Base-by-base conservation (phyloP, 345 rosid genomes). In the Arabidopsis suecica region DNA sequence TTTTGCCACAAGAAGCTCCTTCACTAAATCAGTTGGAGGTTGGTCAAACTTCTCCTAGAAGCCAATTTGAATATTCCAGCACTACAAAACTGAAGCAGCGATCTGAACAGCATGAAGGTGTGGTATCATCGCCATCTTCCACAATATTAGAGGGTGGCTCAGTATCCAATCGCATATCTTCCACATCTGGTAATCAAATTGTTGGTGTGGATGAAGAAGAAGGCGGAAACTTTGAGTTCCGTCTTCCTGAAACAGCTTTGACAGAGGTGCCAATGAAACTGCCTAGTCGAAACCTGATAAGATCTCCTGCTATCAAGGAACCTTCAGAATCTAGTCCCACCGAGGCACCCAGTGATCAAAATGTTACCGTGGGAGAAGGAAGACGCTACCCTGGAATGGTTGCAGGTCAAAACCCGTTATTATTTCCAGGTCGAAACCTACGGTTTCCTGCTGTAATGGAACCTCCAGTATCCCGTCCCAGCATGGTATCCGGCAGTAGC, bases 121-220 rank as follows among this genome's bases (percentile, higher is more conserved):
- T 69, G 54, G 62, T 60, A 23, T 68, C 80, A 23, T 81, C 75
- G 3, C 30, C 66, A 36, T 63, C 86, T 69, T 77, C 84, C 37
- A 60, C 75, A 53, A 65, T 49, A 57, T 65, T 73, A 47, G 88
- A 76, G 79, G 81, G 82, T 72, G 81, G 80, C 76, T 72, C 83
- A 30, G 75, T 86, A 44, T 67, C 82, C 8, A 72, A 42, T 68
- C 74, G 25, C 47, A 36, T 70, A 82, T 65, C 88, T 57, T 82
- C 89, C 56, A 75, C 82, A 56, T 65, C 82, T 33, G 82, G 25
- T 45, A 81, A 79, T 76, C 83, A 79, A 73, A 74, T 63, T 58
- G 71, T 62, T 73, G 73, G 67, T 38, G 33, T 60, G 71, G 70
- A 80, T 75, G 82, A 63, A 33, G 66, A 67, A 56, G 75, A 73